Evolutionary conservation across 306 rosid genomes (phyloP).

Genomic region (Corylus heterophylla): DNA sequence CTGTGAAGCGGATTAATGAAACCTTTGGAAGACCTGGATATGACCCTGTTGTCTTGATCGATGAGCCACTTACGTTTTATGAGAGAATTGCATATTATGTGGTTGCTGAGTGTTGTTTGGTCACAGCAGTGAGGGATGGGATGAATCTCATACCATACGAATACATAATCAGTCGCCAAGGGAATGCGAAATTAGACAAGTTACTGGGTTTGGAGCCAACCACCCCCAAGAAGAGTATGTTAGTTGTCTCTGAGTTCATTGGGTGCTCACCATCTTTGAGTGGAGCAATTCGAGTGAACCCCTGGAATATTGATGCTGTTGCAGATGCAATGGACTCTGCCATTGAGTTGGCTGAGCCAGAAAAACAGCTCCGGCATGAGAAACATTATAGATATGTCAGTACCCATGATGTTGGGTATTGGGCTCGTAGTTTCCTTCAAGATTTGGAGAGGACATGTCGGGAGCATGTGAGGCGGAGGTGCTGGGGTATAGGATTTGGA

Average conservation of each 20-base stretch:
- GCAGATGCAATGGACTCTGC: slow-evolving; percentile 87
- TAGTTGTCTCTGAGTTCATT: slow-evolving; percentile 84
- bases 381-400: slow-evolving; percentile 90
- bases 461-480: slow-evolving; percentile 68
- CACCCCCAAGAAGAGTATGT: slow-evolving; percentile 64
- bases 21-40: slow-evolving; percentile 68
- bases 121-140: slow-evolving; percentile 87
- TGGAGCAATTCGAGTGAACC: slow-evolving; percentile 89
- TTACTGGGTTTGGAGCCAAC: slow-evolving; percentile 47
- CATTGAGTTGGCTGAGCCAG: slow-evolving; percentile 63
- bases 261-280: slow-evolving; percentile 92
- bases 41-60: slow-evolving; percentile 70
- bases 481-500: slow-evolving; percentile 92
- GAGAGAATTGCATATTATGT: slow-evolving; percentile 80
- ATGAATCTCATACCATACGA: slow-evolving; percentile 90
- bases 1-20: slow-evolving; percentile 65
- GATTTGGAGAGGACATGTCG: slow-evolving; percentile 81
- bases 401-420: slow-evolving; percentile 83
- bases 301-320: slow-evolving; percentile 85
- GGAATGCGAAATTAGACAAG: slow-evolving; percentile 57
- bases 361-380: slow-evolving; percentile 85
- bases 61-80: slow-evolving; percentile 61
- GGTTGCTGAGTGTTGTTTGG: slow-evolving; percentile 83
- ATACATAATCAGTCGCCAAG: slow-evolving; percentile 71
- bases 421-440: slow-evolving; percentile 86